These are phyloP conservation scores for Didymella lethalis DNA, from an alignment of 2,329 filamentous ascomycete genomes.

Conservation along the genomic window DNA sequence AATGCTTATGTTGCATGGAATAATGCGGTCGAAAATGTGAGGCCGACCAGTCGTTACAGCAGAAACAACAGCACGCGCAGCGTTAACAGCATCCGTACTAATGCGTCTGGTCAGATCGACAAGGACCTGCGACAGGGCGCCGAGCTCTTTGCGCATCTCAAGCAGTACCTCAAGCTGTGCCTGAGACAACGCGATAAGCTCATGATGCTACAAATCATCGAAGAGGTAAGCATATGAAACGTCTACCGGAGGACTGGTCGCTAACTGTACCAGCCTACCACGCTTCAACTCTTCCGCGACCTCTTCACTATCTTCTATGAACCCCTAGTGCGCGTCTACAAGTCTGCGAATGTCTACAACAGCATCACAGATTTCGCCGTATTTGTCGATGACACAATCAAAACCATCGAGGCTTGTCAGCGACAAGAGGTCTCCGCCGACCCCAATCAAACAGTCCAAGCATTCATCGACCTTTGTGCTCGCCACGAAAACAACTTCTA, in stretches of 20 bases:
- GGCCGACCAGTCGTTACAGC: slow-evolving; percentile 40
- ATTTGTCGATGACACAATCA: slow-evolving; percentile 92
- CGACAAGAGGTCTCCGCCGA: slow-evolving; percentile 87
- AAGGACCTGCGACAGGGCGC: slow-evolving; percentile 88
- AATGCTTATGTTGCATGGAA: slow-evolving; percentile 98
- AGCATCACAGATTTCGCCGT: slow-evolving; percentile 95
- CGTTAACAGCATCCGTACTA: slow-evolving; percentile 38
- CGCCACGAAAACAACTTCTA: slow-evolving; percentile 97
- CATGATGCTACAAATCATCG: slow-evolving; percentile 96
- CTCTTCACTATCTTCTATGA: slow-evolving; percentile 99
- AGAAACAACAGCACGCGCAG: slow-evolving; percentile 47
- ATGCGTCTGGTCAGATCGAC: slow-evolving; percentile 63
- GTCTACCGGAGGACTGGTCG: background rate
- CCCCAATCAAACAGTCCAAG: slow-evolving; percentile 96
- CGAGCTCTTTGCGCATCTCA: slow-evolving; percentile 90
- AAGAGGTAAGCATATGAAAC: slow-evolving; percentile 65
- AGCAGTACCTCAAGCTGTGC: slow-evolving; percentile 91
- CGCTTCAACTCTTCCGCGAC: slow-evolving; percentile 92
- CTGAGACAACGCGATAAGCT: slow-evolving; percentile 91
- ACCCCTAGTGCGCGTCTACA: slow-evolving; percentile 94
- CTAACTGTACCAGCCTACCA: slow-evolving; percentile 70
- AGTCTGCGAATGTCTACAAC: slow-evolving; percentile 97
- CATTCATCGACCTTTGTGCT: slow-evolving; percentile 95
- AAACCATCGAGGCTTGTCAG: slow-evolving; percentile 74
- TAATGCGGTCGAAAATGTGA: slow-evolving; percentile 82